Conservation (phyloP, 768 basidiomycete species). For the Hygrocybe punicea region DNA sequence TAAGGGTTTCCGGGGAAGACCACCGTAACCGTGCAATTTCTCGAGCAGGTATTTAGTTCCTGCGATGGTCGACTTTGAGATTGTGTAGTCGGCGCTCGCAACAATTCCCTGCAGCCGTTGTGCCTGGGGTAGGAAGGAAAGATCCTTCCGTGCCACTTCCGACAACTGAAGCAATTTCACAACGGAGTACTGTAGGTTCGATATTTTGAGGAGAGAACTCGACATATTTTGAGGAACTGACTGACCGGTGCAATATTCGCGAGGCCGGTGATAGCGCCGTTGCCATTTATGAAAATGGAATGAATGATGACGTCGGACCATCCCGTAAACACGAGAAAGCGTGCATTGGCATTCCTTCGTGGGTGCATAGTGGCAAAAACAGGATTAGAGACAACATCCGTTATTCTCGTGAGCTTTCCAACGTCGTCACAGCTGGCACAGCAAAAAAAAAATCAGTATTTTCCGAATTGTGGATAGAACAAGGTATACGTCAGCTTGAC, state of each 20-base stretch:
- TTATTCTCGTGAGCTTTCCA: conserved; percentile 85
- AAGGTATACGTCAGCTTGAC: conserved; percentile 81
- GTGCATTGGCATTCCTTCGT: conserved; percentile 59
- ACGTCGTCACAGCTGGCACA: conserved; percentile 76
- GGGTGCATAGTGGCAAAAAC: conserved; percentile 59
- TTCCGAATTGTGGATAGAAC: conserved; percentile 1
- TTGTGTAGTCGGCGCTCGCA: conserved; percentile 75
- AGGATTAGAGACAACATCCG: conserved; percentile 57
- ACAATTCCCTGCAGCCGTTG: conserved; percentile 76
- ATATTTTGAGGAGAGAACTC: conserved; percentile 3
- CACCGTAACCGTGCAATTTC: conserved; percentile 78
- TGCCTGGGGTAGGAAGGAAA: conserved; percentile 60
- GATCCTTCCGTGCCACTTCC: conserved; percentile 51
- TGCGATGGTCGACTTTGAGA: conserved; percentile 69
- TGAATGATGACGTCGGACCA: conserved; percentile 81
- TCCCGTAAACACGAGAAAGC: conserved; percentile 84
- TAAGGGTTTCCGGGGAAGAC: conserved; percentile 73
- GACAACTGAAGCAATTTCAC: conserved; percentile 61
- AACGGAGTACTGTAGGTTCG: conserved; percentile 48
- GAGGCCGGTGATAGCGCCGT: conserved; percentile 89
- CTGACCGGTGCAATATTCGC: conserved; percentile 77
- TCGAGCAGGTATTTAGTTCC: conserved; percentile 82
- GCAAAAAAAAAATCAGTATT: not conserved
- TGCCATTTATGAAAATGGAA: conserved; percentile 65
- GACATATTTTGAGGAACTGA: conserved; percentile 14